phyloP scores from a whole-genome alignment of 2,329 filamentous ascomycete species.

The Penicillium sp. region DNA sequence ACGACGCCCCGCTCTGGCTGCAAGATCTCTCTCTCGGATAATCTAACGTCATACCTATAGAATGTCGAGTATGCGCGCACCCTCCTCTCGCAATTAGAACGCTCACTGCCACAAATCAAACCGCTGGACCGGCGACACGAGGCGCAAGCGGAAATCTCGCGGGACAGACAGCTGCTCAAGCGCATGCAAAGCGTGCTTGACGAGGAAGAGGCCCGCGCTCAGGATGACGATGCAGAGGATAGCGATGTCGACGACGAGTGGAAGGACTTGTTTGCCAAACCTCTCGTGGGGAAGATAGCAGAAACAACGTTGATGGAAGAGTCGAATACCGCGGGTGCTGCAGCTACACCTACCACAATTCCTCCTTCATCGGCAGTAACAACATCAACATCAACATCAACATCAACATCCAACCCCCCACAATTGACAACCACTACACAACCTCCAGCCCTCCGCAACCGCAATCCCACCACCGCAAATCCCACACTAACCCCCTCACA shows the following conservation, averaged over 20 bases:
- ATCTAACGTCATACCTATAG: constrained; percentile 22
- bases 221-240: constrained; percentile 21
- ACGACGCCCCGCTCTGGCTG: too few species aligned
- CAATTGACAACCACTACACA: constrained; percentile 13
- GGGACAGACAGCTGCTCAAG: constrained; percentile 40
- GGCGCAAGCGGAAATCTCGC: constrained; percentile 43
- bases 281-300: constrained; percentile 18
- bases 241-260: constrained; percentile 26
- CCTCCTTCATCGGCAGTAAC: constrained; percentile 7
- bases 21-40: neutral
- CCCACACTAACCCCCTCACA: constrained; percentile 16
- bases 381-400: constrained; percentile 7
- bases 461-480: constrained; percentile 17
- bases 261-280: constrained; percentile 33
- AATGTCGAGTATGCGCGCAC: constrained; percentile 50
- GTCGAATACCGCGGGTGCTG: neutral
- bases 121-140: constrained; percentile 42
- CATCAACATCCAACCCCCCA: constrained; percentile 12
- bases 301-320: neutral
- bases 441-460: constrained; percentile 28
- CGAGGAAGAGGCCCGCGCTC: constrained; percentile 31
- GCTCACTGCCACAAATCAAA: constrained; percentile 43
- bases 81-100: constrained; percentile 45
- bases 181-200: constrained; percentile 37
- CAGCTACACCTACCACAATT: neutral